phyloP scores from a whole-genome alignment of 164 flowering plant species.

The Stephania japonica region DNA sequence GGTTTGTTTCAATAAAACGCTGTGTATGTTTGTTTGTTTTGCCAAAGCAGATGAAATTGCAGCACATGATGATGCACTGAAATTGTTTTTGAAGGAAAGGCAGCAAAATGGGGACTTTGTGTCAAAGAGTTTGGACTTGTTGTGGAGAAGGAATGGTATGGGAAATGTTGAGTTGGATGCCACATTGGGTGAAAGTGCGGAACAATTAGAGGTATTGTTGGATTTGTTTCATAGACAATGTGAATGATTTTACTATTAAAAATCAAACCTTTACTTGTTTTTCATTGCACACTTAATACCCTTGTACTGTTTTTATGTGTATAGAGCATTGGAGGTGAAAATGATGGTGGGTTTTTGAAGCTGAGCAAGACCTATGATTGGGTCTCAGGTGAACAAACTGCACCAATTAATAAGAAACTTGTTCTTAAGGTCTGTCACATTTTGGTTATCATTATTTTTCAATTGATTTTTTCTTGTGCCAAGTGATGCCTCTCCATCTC shows the following conservation, averaged over 20 bases:
- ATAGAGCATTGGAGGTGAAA: constrained; percentile 35
- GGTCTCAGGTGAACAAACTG: constrained; percentile 50
- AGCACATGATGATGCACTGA: constrained; percentile 60
- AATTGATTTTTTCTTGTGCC: neutral
- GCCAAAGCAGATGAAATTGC: constrained; percentile 20
- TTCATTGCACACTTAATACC: neutral
- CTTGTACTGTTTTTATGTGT: neutral
- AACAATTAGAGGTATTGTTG: constrained; percentile 30
- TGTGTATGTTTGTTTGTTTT: no score
- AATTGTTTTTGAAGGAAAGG: constrained; percentile 59
- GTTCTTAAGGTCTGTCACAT: constrained; percentile 36
- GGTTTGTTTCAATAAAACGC: no score
- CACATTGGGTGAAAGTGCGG: constrained; percentile 15
- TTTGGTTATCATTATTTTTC: neutral
- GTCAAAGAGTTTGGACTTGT: constrained; percentile 54
- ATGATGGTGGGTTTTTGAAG: constrained; percentile 65
- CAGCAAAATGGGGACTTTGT: constrained; percentile 66
- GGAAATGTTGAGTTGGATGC: constrained; percentile 24
- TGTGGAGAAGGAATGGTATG: constrained; percentile 41
- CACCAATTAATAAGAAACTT: constrained; percentile 63
- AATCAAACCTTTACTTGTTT: neutral
- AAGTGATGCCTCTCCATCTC: no score
- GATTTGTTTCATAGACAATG: neutral
- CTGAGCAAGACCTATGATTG: constrained; percentile 61
- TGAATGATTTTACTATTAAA: no score